phyloP scores from a whole-genome alignment of 306 rosid species.

The cucumber (Cucumis sativus) region Cucumber_9930_V3 NC_026661.2:2696001-2696500 shows the following conservation, averaged over 20 bases:
- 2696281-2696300: too few relatives aligned
- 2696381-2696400: too few relatives aligned
- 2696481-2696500: conserved; percentile 55
- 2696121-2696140: conserved; percentile 36
- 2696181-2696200: conserved; percentile 61
- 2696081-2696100: conserved; percentile 48
- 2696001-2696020: too few relatives aligned
- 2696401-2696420: conserved; percentile 2
- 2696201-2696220: conserved; percentile 71
- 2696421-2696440: conserved; percentile 77
- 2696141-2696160: conserved; percentile 24
- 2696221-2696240: conserved; percentile 55
- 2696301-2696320: too few relatives aligned
- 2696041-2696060: conserved; percentile 83
- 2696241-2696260: conserved; percentile 68
- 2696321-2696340: too few relatives aligned
- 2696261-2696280: conserved; percentile 64
- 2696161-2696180: conserved; percentile 58
- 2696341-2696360: too few relatives aligned
- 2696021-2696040: conserved; percentile 28
- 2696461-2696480: conserved; percentile 64
- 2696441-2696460: conserved; percentile 93
- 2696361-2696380: too few relatives aligned
- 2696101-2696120: conserved; percentile 37
- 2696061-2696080: conserved; percentile 61